A percentile compares a stretch with the other conserved stretches of the same genome.
Conservation (phyloP, 176 grass and related monocot genomes). For the Ensete glaucum region DNA sequence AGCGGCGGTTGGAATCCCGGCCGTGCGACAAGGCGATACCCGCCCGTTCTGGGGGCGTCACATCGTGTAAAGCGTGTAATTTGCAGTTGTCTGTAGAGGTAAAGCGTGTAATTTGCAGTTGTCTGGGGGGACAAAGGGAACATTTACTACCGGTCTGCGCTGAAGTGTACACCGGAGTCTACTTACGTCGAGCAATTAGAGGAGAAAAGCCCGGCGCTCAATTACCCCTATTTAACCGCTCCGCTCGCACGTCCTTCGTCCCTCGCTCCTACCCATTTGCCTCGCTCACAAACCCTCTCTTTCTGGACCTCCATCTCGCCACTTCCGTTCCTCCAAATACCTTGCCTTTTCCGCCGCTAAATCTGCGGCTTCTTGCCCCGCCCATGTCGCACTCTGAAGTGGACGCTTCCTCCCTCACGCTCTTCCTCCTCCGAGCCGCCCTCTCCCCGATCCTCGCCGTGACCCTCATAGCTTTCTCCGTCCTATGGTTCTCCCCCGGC, state of each 20-base stretch:
- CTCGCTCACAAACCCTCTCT: background rate
- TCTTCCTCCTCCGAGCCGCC: background rate
- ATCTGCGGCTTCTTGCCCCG: no score
- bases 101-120: no score
- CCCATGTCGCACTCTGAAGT: background rate
- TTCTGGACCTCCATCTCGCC: background rate
- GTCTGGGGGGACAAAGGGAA: no score
- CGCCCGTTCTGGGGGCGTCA: no score
- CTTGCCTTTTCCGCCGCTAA: background rate
- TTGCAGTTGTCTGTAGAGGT: no score
- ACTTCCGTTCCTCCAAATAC: background rate
- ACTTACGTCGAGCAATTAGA: no score
- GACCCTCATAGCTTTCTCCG: background rate
- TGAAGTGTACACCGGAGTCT: no score
- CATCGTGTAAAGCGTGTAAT: no score
- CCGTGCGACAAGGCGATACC: no score
- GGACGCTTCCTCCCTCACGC: background rate
- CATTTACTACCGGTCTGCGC: no score
- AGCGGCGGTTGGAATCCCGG: no score
- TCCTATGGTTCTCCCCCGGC: slow-evolving; percentile 4
- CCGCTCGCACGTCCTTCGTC: background rate
- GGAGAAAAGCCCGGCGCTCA: no score
- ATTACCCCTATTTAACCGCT: background rate
- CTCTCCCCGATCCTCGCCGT: slow-evolving; percentile 3
- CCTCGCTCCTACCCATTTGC: background rate